Evolutionary conservation across 768 basidiomycete species (phyloP).

Genomic region (Mrakia hoshinonis): DNA sequence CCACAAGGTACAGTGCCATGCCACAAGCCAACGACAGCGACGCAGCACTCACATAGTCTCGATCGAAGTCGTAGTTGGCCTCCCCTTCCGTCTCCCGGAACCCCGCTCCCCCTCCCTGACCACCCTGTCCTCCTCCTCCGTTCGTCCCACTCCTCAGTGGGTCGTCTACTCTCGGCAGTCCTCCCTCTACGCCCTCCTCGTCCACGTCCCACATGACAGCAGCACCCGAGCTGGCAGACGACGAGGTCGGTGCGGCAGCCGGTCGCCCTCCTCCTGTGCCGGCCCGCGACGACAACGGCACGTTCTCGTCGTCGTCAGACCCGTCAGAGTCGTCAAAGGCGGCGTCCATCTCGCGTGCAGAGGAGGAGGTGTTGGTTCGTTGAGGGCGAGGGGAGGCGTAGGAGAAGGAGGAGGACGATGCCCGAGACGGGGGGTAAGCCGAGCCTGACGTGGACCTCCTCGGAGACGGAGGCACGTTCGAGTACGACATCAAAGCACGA

Average conservation of each 20-base stretch:
- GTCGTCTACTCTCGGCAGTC: background rate
- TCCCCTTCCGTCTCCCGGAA: background rate
- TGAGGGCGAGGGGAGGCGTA: background rate
- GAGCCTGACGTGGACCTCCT: background rate
- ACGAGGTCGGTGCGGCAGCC: background rate
- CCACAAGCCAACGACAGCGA: background rate
- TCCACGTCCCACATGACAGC: constrained; percentile 9
- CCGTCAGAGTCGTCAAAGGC: constrained; percentile 21
- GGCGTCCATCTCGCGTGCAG: constrained; percentile 22
- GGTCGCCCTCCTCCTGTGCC: background rate
- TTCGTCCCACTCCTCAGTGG: background rate
- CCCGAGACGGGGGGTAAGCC: background rate
- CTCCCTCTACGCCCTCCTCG: constrained; percentile 6
- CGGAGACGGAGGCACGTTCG: background rate
- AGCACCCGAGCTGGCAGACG: background rate
- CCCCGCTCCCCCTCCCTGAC: background rate
- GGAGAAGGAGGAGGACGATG: constrained; percentile 5
- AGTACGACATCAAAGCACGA: background rate
- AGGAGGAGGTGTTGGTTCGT: background rate
- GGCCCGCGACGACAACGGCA: background rate
- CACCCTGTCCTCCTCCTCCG: background rate
- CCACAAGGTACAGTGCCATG: background rate
- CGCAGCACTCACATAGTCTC: constrained; percentile 24
- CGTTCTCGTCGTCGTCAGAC: constrained; percentile 21
- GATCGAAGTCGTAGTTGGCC: constrained; percentile 27